Evolutionary conservation across 192 early-diverging fungal species (phyloP).

Genomic region (Coemansia sp.): DNA sequence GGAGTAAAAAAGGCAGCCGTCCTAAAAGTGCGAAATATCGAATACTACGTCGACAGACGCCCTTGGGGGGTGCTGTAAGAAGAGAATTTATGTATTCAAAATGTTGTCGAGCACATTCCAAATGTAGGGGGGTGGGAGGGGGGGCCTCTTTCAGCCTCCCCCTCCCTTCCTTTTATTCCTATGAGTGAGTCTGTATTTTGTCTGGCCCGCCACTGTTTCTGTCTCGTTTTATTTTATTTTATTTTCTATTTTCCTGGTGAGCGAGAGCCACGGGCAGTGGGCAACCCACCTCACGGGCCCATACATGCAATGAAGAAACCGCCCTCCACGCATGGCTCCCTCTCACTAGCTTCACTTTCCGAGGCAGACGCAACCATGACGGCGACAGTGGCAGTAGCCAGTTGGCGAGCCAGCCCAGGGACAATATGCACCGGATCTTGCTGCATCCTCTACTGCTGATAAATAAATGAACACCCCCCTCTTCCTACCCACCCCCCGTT

Average conservation of each 20-base stretch:
- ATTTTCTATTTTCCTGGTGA: neutral
- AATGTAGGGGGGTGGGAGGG: constrained; percentile 4
- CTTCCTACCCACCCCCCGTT: constrained; percentile 1
- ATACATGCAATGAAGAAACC: constrained; percentile 1
- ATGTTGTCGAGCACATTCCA: constrained; percentile 7
- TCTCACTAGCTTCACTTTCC: neutral
- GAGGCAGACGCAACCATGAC: constrained; percentile 8
- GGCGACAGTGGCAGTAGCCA: neutral
- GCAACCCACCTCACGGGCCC: constrained; percentile 5
- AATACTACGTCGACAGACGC: neutral
- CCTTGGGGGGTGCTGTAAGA: constrained; percentile 3
- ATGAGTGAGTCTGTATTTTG: neutral
- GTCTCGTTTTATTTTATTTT: constrained; percentile 1
- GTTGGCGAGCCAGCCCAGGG: constrained; percentile 8
- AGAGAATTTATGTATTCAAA: constrained; percentile 7
- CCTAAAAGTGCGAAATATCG: neutral
- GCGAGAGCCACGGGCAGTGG: neutral
- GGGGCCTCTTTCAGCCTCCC: neutral
- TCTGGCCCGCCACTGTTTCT: constrained; percentile 5
- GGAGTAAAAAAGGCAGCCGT: neutral
- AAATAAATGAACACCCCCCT: neutral
- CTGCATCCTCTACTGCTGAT: constrained; percentile 2
- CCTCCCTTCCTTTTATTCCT: neutral
- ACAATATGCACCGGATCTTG: neutral
- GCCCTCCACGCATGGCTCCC: neutral